These are phyloP conservation scores for Saccharomyces pastorianus DNA, from an alignment of 1,139 yeast genomes.

Conservation along the genomic window DNA sequence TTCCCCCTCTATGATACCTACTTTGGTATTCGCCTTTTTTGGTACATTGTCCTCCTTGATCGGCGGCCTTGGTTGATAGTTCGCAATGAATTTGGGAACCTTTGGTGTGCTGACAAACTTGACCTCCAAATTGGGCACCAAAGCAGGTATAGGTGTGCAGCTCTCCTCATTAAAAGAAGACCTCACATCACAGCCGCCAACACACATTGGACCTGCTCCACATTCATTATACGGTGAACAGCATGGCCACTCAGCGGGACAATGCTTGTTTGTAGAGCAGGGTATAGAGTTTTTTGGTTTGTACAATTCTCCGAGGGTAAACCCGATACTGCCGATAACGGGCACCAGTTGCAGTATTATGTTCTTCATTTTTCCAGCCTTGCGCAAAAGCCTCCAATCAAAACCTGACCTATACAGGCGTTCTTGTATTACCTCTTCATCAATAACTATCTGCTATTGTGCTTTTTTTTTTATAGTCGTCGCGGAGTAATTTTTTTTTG, in stretches of 20 bases:
- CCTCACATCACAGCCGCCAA: slow-evolving; percentile 74
- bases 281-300: slow-evolving; percentile 26
- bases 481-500: background rate
- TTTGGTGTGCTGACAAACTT: slow-evolving; percentile 8
- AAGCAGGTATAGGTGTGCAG: slow-evolving; percentile 49
- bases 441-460: background rate
- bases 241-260: slow-evolving; percentile 71
- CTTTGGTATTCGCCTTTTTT: slow-evolving; percentile 1
- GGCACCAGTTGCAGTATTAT: background rate
- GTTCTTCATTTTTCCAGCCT: background rate
- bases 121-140: slow-evolving; percentile 30
- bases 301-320: slow-evolving; percentile 11
- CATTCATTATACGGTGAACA: slow-evolving; percentile 81
- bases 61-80: background rate
- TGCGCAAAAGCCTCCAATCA: background rate
- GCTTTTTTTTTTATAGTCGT: background rate
- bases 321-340: background rate
- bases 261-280: slow-evolving; percentile 46
- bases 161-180: slow-evolving; percentile 53
- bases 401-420: background rate
- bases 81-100: background rate
- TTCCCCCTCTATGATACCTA: slow-evolving; percentile 1
- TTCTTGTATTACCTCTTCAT: background rate
- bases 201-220: slow-evolving; percentile 73
- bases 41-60: background rate